Conservation (phyloP, 495 filamentous ascomycete genomes). For the Penicillium antarcticum region DNA sequence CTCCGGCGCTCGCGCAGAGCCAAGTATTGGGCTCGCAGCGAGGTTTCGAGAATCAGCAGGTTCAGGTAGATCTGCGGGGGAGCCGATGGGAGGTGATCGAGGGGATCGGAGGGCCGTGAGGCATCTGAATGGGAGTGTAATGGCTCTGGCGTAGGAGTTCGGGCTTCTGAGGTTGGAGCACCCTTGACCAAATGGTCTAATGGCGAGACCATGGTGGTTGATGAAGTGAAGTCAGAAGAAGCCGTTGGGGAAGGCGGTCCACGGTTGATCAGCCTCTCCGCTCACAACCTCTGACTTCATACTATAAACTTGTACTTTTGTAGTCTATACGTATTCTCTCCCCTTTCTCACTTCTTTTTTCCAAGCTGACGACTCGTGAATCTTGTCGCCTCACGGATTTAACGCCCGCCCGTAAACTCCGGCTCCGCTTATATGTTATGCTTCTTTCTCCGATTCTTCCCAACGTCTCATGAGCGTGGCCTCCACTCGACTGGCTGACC, state of each 20-base stretch:
- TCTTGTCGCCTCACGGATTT: constrained; percentile 20
- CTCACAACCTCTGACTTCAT: too few species aligned
- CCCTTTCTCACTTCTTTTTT: too few species aligned
- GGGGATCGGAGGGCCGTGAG: constrained; percentile 58
- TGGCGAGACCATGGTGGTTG: constrained; percentile 49
- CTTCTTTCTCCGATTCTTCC: too few species aligned
- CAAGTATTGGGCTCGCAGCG: constrained; percentile 88
- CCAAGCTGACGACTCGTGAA: constrained; percentile 1
- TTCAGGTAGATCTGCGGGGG: constrained; percentile 99
- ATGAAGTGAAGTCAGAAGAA: background rate
- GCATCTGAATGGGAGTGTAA: constrained; percentile 28
- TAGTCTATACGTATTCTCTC: too few species aligned
- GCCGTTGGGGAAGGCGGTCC: constrained; percentile 28
- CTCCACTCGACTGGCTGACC: constrained; percentile 5
- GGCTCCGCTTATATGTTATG: constrained; percentile 2
- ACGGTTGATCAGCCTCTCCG: too few species aligned
- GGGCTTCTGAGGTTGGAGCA: constrained; percentile 54
- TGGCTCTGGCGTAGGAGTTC: constrained; percentile 37
- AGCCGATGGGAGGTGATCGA: constrained; percentile 78
- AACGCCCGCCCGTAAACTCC: constrained; percentile 25
- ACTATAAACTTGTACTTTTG: too few species aligned
- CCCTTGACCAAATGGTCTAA: constrained; percentile 90
- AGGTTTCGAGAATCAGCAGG: constrained; percentile 93
- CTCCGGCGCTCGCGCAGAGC: constrained; percentile 81
- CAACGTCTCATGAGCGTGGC: constrained; percentile 13